A percentile compares a stretch with the other conserved stretches of the same genome.
Evolutionary conservation across 768 basidiomycete species (phyloP).

Genomic region (Russula sp.): DNA sequence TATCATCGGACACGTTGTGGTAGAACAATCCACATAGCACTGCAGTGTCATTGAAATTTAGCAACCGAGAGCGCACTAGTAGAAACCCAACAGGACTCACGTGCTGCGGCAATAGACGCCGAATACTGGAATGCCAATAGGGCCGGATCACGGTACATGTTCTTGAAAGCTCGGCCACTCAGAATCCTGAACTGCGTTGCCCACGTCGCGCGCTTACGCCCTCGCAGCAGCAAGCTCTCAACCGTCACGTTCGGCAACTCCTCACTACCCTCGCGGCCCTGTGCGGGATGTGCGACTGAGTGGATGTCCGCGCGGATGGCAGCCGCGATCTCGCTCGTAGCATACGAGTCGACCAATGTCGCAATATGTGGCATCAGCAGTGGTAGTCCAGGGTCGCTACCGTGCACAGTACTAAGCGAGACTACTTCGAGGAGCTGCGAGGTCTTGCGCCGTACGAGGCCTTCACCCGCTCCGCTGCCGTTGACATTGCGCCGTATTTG

Average conservation of each 20-base stretch:
- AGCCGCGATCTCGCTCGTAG: conserved; percentile 55
- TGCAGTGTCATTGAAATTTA: conserved; percentile 26
- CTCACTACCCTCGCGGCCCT: conserved; percentile 30
- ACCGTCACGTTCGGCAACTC: conserved; percentile 59
- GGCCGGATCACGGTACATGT: conserved; percentile 91
- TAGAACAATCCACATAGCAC: conserved; percentile 93
- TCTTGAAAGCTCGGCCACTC: conserved; percentile 96
- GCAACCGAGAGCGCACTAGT: conserved; percentile 6
- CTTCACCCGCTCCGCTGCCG: conserved; percentile 31
- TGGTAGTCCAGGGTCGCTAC: conserved; percentile 27
- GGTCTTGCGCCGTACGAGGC: conserved; percentile 61
- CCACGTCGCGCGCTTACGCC: conserved; percentile 77
- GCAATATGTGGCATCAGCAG: conserved; percentile 55
- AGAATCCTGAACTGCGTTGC: conserved; percentile 88
- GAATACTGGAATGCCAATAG: conserved; percentile 86
- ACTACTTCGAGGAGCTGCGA: conserved; percentile 64
- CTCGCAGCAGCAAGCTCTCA: conserved; percentile 61
- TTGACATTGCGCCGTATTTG: conserved; percentile 39
- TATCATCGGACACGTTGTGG: conserved; percentile 85
- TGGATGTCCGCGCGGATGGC: conserved; percentile 57
- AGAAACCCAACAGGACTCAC: conserved; percentile 39
- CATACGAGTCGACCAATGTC: conserved; percentile 66
- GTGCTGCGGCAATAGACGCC: conserved; percentile 73
- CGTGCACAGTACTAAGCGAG: conserved; percentile 28
- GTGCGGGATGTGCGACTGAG: conserved; percentile 29